Percentiles rank a stretch among this genome's conserved stretches.
Conservation (phyloP, 768 basidiomycete species). For the Leucosporidium yakuticum region DNA sequence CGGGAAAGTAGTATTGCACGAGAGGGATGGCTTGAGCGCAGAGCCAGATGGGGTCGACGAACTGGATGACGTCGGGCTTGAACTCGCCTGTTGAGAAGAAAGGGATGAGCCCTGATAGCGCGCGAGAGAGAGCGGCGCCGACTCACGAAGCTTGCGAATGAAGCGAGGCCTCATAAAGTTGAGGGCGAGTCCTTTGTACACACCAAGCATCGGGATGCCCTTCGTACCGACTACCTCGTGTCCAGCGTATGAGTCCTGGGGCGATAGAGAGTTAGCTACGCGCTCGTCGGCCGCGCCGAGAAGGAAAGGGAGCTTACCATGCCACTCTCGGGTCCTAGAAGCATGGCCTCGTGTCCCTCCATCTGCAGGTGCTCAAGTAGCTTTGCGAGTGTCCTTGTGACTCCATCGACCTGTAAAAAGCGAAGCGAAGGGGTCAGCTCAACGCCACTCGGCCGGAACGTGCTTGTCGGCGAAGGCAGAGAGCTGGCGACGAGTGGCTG, state of each 20-base stretch:
- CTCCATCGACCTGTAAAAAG: constrained; percentile 44
- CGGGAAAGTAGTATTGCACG: constrained; percentile 18
- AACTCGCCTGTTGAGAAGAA: constrained; percentile 13
- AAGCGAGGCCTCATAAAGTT: constrained; percentile 49
- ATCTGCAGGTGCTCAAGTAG: constrained; percentile 47
- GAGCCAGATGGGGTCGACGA: constrained; percentile 51
- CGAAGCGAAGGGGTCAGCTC: no score
- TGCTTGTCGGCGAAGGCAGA: neutral
- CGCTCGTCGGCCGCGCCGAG: neutral
- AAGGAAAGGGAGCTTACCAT: constrained; percentile 36
- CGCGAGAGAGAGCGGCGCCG: neutral
- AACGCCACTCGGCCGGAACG: neutral
- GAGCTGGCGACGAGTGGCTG: neutral
- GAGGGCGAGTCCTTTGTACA: constrained; percentile 47
- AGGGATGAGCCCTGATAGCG: neutral
- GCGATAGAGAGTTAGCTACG: neutral
- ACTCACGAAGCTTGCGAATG: constrained; percentile 35
- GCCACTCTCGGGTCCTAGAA: constrained; percentile 47
- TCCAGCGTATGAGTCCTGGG: constrained; percentile 43
- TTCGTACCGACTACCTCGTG: constrained; percentile 47
- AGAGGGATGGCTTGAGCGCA: constrained; percentile 43
- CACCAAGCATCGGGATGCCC: constrained; percentile 45
- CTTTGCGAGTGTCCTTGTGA: constrained; percentile 48
- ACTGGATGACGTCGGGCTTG: constrained; percentile 49
- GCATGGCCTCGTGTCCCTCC: constrained; percentile 48